Percentiles rank a stretch among this genome's conserved stretches.
phyloP scores from a whole-genome alignment of 768 basidiomycete species.

The Amanita pallidorosea region DNA sequence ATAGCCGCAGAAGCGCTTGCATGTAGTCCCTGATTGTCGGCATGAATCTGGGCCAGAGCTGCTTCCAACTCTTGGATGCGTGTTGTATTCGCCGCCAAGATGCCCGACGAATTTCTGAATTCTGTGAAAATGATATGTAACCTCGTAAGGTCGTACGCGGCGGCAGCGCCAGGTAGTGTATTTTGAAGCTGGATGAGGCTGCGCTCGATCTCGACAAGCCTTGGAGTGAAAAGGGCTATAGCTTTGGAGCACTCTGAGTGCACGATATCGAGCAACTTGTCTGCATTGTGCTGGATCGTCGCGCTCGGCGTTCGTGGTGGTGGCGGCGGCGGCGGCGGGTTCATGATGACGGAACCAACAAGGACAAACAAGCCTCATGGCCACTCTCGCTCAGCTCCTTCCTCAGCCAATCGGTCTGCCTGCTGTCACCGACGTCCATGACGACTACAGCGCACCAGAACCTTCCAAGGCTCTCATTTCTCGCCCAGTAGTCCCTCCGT shows the following conservation, averaged over 20 bases:
- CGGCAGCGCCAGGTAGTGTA: background rate
- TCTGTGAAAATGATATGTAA: background rate
- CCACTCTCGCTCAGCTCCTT: slow-evolving; percentile 67
- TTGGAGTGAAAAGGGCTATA: slow-evolving; percentile 6
- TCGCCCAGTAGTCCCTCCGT: slow-evolving; percentile 59
- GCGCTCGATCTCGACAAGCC: background rate
- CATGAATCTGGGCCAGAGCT: background rate
- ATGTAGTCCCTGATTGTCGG: background rate
- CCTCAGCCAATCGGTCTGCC: slow-evolving; percentile 55
- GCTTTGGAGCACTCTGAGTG: slow-evolving; percentile 12
- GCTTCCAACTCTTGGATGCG: background rate
- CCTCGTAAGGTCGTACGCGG: background rate
- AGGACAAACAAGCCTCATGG: slow-evolving; percentile 19
- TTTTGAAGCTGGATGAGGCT: background rate
- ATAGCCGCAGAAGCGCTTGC: background rate
- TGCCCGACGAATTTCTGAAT: background rate
- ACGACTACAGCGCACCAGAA: slow-evolving; percentile 28
- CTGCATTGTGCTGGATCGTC: slow-evolving; percentile 13
- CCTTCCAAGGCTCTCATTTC: slow-evolving; percentile 32
- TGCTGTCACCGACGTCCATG: slow-evolving; percentile 49
- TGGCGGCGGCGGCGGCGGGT: background rate
- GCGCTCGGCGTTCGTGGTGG: slow-evolving; percentile 2
- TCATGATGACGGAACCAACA: slow-evolving; percentile 8
- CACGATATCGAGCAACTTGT: slow-evolving; percentile 13
- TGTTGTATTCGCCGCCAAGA: background rate